Evolutionary conservation across 2,329 filamentous ascomycete genomes (phyloP).

Genomic region (Malbranchea cinnamomea): DNA sequence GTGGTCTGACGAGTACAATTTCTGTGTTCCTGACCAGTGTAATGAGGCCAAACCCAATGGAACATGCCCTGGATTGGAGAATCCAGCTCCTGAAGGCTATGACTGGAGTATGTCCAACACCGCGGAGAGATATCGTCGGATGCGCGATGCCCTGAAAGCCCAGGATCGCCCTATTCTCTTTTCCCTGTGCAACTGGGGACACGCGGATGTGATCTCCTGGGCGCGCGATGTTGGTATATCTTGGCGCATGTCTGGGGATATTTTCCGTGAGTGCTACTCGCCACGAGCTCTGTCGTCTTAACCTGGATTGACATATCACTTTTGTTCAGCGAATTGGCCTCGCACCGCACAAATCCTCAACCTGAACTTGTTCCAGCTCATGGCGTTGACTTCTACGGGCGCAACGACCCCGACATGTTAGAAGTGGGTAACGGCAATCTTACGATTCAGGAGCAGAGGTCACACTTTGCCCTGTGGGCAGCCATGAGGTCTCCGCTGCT

Average conservation of each 20-base stretch:
- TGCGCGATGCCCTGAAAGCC: slow-evolving; percentile 37
- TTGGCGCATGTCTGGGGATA: slow-evolving; percentile 27
- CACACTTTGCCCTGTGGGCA: slow-evolving; percentile 39
- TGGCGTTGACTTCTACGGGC: slow-evolving; percentile 34
- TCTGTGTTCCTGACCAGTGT: slow-evolving; percentile 26
- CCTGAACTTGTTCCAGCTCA: slow-evolving; percentile 34
- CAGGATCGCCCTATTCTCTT: slow-evolving; percentile 35
- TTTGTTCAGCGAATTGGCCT: slow-evolving; percentile 15
- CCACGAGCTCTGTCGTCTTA: neutral
- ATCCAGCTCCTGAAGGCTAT: slow-evolving; percentile 32
- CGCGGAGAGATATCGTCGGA: slow-evolving; percentile 32
- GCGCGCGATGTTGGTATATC: slow-evolving; percentile 34
- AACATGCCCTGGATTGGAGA: slow-evolving; percentile 22
- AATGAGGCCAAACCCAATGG: slow-evolving; percentile 24
- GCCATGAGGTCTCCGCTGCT: slow-evolving; percentile 37
- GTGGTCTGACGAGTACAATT: slow-evolving; percentile 25
- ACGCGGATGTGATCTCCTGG: slow-evolving; percentile 36
- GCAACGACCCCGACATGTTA: slow-evolving; percentile 37
- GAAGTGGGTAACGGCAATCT: slow-evolving; percentile 37
- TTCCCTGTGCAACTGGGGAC: slow-evolving; percentile 40
- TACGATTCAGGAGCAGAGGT: slow-evolving; percentile 31
- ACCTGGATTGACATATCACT: neutral
- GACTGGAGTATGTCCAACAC: slow-evolving; percentile 36
- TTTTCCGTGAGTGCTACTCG: slow-evolving; percentile 7
- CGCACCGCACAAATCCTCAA: slow-evolving; percentile 32